Evolutionary conservation across 2,329 filamentous ascomycete genomes (phyloP).

Genomic region (Neopestalotiopsis rosae): DNA sequence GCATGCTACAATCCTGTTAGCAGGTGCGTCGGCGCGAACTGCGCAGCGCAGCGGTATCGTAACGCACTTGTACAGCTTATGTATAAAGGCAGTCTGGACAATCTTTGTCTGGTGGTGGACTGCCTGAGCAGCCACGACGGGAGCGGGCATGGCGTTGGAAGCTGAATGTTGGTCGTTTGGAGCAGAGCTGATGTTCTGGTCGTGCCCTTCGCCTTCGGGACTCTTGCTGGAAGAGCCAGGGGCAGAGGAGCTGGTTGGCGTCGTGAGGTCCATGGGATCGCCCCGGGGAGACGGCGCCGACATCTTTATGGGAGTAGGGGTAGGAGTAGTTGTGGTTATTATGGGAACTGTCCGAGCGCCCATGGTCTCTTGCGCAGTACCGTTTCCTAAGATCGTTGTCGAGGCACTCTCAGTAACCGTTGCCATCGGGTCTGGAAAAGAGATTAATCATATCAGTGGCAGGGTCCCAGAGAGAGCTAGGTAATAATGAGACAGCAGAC

Average conservation of each 20-base stretch:
- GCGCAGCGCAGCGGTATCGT: background rate
- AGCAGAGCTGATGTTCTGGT: slow-evolving; percentile 42
- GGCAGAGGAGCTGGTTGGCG: slow-evolving; percentile 52
- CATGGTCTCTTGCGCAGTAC: slow-evolving; percentile 48
- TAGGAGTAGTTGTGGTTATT: slow-evolving; percentile 41
- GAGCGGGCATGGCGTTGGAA: slow-evolving; percentile 53
- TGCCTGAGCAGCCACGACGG: slow-evolving; percentile 68
- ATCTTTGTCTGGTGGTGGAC: slow-evolving; percentile 96
- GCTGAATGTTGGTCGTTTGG: slow-evolving; percentile 42
- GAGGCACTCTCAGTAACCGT: slow-evolving; percentile 57
- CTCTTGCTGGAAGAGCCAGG: slow-evolving; percentile 49
- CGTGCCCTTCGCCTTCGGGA: slow-evolving; percentile 47
- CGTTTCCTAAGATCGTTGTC: slow-evolving; percentile 46
- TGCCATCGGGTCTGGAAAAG: slow-evolving; percentile 54
- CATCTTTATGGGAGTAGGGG: slow-evolving; percentile 59
- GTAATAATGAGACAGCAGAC: background rate
- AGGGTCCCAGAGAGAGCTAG: background rate
- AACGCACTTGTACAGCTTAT: slow-evolving; percentile 95
- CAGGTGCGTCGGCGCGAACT: slow-evolving; percentile 5
- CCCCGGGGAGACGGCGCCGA: slow-evolving; percentile 59
- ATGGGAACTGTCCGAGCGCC: slow-evolving; percentile 63
- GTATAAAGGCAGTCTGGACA: slow-evolving; percentile 97
- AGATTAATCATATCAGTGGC: slow-evolving; percentile 16
- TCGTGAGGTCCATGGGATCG: slow-evolving; percentile 67
- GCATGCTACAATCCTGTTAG: slow-evolving; percentile 70